Conservation (phyloP, 1,284 basidiomycete species). For the Mycena sp. region DNA sequence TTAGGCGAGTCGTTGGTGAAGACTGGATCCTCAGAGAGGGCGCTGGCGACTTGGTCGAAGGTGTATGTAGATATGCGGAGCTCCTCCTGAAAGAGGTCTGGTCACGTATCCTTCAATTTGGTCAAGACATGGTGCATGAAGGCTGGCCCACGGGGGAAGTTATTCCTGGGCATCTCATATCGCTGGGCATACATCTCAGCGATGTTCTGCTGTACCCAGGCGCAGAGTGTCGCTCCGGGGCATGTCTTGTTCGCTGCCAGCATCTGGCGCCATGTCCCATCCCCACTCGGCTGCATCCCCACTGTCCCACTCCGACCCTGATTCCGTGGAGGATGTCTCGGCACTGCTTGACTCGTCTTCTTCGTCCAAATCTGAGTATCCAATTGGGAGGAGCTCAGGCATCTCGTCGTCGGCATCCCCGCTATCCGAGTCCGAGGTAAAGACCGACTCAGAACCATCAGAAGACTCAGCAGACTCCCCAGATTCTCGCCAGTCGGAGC, state of each 20-base stretch:
- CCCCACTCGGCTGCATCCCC: not conserved
- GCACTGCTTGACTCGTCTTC: not conserved
- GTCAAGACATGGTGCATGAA: not conserved
- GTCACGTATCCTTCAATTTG: not conserved
- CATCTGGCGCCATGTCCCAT: not conserved
- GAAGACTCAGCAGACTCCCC: not conserved
- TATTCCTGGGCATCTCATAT: no score
- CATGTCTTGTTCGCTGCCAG: no score
- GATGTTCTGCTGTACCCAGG: no score
- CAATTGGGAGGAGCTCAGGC: not conserved
- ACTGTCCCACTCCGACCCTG: not conserved
- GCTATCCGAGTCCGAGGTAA: not conserved
- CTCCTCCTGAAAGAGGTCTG: no score
- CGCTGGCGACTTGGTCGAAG: not conserved
- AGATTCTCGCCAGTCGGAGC: not conserved
- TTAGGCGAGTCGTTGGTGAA: conserved; percentile 12
- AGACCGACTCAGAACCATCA: no score
- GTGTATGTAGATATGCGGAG: not conserved
- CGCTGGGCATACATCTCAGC: no score
- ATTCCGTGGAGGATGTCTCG: no score
- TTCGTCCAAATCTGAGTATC: conserved; percentile 4
- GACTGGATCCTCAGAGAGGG: not conserved
- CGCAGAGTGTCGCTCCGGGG: not conserved
- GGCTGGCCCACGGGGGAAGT: not conserved
- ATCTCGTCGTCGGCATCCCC: not conserved